Evolutionary conservation across 805 yeast genomes (phyloP), one percentile per base, ranked within the genome.

Genomic region (Candida saitoana): DNA sequence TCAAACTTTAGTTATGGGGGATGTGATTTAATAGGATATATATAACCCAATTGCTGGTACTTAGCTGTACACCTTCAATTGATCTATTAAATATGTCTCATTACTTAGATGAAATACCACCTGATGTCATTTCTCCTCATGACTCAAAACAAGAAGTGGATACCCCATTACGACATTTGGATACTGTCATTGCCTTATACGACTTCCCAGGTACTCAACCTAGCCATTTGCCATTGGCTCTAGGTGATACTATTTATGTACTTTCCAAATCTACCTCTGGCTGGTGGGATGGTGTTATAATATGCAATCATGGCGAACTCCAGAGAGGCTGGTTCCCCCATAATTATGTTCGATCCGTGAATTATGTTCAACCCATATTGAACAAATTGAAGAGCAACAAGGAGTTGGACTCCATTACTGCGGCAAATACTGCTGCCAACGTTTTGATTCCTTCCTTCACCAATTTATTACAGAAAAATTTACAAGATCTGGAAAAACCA

Each of bases 261-360:
- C 56, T 86, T n/a, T 57, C 73, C 12, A 84, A 83, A 46, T 68
- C 78, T 12, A 76, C 74, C 31, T 59, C 79, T 2, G 86, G 88
- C 2, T 88, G 96, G 96, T 87, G 95, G 93, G 96, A 88, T 59
- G 96, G 96, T 8, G 70, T 83, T 14, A 39, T 61, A 4, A 40
- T 59, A 49, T 67, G 29, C 38, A 52, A 44, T 42, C 52, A 44
- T 47, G 74, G 75, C 5, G 73, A 67, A 4, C 59, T 74, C 4
- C 53, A 57, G 31, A 71, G 95, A 55, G 96, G 96, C 51, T 88
- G 96, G 96, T 86, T 88, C 65, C 95, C 96, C 14, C 75, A 75
- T 38, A 76, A 74, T 44, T 82, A 74, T 59, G 79, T 80, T 19
- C 70, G 75, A 36, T 57, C 73, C 1, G 71, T 69, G 15, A 67